Evolutionary conservation across 306 rosid species (phyloP), one percentile per base, ranked within the genome.

Genomic region (Citrullus colocynthis): DNA sequence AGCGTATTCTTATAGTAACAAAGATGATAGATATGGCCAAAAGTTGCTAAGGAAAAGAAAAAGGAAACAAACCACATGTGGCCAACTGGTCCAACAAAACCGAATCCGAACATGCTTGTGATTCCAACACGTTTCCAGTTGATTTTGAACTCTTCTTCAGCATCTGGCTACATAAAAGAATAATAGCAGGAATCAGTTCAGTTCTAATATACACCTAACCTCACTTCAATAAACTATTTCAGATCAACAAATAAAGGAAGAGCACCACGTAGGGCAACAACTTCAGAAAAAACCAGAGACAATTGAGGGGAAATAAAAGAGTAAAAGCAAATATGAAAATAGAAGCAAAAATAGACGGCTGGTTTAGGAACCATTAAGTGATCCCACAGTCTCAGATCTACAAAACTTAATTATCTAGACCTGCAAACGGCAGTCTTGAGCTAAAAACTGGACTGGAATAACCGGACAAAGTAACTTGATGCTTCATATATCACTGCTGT

Each of bases 81-180:
- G 41, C 98, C 96, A 62, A 91, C 89, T 0, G 98, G 98, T 58
- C 98, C 98, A 79, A 93, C 94, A 85, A 88, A 93, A 76, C 89
- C 91, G 5, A 89, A 73, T 28, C 98, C 98, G 85, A 89, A 93
- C 57, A 83, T 56, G 74, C 98, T 93, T 51, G 97, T 93, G 82
- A 86, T 86, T 78, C 87, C 97, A 36, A 88, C 86, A 7, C 98
- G 91, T 82, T 75, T 88, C 98, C 98, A 89, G 81, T 89, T 81
- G 59, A 91, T 69, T 32, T 45, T 79, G 79, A 84, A 86, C 9
- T 77, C 78, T 72, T 52, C 67, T 13, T 80, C 85, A 34, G 44
- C 69, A 61, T 79, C 75, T 75, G 80, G 78, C 49, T 51, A 57
- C 55, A 81, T 21, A 57, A 83, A 79, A 69, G 41, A 55, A 5